Evolutionary conservation across 176 grass and related monocot genomes (phyloP).

Genomic region (Paspalum vaginatum): DNA sequence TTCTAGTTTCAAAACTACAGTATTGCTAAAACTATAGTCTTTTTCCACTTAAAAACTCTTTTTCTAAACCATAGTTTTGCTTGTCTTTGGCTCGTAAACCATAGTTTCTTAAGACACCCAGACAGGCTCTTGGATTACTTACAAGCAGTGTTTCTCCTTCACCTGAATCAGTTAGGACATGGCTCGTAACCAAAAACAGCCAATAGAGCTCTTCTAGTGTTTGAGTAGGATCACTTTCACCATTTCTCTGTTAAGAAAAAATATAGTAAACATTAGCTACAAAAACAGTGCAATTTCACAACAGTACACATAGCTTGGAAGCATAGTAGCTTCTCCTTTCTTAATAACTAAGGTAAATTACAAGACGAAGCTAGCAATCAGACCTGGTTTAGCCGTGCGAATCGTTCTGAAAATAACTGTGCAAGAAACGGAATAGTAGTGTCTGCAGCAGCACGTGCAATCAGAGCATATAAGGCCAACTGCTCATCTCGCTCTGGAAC

Average conservation of each 20-base stretch:
- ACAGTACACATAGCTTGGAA: conserved; percentile 9
- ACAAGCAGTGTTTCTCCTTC: conserved; percentile 97
- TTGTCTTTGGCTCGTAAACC: too few species aligned
- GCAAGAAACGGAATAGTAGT: conserved; percentile 81
- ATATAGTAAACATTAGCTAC: conserved; percentile 13
- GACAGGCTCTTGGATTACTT: conserved; percentile 46
- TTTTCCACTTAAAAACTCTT: too few species aligned
- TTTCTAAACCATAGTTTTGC: too few species aligned
- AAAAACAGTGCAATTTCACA: conserved; percentile 24
- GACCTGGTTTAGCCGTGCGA: conserved; percentile 76
- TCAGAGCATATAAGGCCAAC: conserved; percentile 86
- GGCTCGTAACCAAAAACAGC: conserved; percentile 89
- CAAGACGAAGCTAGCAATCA: conserved; percentile 23
- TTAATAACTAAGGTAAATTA: conserved; percentile 26
- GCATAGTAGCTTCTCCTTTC: background rate
- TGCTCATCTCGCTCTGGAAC: conserved; percentile 91
- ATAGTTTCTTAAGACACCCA: too few species aligned
- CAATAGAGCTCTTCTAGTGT: conserved; percentile 95
- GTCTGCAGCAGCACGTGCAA: conserved; percentile 82
- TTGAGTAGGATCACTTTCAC: conserved; percentile 75
- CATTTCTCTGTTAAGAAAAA: conserved; percentile 60
- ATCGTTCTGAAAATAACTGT: conserved; percentile 77
- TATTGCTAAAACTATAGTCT: too few species aligned
- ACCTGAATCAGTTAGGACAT: conserved; percentile 97
- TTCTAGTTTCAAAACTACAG: too few species aligned